Percentiles rank a stretch among this genome's conserved stretches.
These are phyloP conservation scores for Hypoxylon sp. DNA, from an alignment of 2,329 filamentous ascomycete species.

Conservation along the genomic window DNA sequence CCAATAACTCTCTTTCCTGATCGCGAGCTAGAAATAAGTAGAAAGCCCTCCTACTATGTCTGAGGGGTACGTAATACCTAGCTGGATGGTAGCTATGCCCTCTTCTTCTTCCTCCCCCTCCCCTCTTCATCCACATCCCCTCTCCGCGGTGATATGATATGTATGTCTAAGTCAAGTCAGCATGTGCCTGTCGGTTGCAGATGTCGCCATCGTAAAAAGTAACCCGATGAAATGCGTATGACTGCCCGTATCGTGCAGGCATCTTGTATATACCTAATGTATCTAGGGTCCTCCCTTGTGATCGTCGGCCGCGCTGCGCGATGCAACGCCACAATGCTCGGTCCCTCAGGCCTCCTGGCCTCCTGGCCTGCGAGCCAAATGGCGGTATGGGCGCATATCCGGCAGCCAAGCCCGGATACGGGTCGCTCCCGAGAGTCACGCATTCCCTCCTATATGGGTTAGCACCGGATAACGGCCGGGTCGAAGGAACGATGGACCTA, in stretches of 20 bases:
- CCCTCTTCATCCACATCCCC: no score
- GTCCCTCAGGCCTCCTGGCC: not conserved
- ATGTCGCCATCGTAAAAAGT: conserved; percentile 16
- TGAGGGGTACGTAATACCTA: conserved; percentile 1
- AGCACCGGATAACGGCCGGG: not conserved
- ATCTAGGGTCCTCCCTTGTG: conserved; percentile 6
- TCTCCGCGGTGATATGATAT: conserved; percentile 18
- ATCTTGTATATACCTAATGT: not conserved
- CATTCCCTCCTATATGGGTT: conserved; percentile 12
- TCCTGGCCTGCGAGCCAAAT: conserved; percentile 15
- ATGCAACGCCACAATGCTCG: not conserved
- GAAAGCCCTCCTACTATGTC: conserved; percentile 1
- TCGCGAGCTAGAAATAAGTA: not conserved
- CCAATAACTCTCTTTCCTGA: not conserved
- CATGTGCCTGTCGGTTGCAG: conserved; percentile 23
- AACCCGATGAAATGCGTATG: conserved; percentile 1
- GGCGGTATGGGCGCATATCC: conserved; percentile 25
- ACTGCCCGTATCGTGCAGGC: conserved; percentile 13
- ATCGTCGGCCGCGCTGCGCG: conserved; percentile 11
- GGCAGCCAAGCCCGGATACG: conserved; percentile 16
- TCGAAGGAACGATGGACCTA: conserved; percentile 2
- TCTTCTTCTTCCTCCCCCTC: no score
- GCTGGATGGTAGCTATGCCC: conserved; percentile 11
- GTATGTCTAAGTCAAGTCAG: not conserved
- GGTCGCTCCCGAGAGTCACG: conserved; percentile 12